A percentile compares a stretch with the other conserved stretches of the same genome.
Evolutionary conservation across 2,329 filamentous ascomycete species (phyloP).

Genomic region (Colletotrichum sp.): DNA sequence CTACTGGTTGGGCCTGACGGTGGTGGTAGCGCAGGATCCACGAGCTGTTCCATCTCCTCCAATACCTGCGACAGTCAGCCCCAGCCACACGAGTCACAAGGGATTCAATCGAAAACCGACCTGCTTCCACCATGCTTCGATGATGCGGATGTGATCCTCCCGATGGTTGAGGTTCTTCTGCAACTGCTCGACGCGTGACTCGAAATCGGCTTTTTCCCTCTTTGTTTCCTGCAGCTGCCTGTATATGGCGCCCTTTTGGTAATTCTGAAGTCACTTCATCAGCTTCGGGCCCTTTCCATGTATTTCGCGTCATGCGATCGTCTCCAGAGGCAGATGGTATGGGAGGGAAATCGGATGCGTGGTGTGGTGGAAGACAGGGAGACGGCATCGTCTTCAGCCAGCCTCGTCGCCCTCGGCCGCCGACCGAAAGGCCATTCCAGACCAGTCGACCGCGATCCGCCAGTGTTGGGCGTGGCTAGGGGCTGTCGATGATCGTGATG

Average conservation of each 20-base stretch:
- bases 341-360: constrained; percentile 5
- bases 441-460: constrained; percentile 19
- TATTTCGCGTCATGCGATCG: constrained; percentile 12
- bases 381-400: constrained; percentile 7
- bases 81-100: constrained; percentile 10
- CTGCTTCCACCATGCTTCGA: constrained; percentile 95
- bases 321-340: background rate
- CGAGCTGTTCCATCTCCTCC: constrained; percentile 68
- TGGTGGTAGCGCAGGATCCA: constrained; percentile 52
- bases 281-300: constrained; percentile 18
- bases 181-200: constrained; percentile 81
- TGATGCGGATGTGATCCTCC: constrained; percentile 88
- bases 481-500: constrained; percentile 18
- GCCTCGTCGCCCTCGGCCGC: constrained; percentile 17
- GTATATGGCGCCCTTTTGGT: constrained; percentile 94
- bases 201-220: constrained; percentile 82
- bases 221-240: constrained; percentile 99
- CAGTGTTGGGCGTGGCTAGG: constrained; percentile 15
- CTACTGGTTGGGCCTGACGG: constrained; percentile 14
- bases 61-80: constrained; percentile 53
- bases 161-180: constrained; percentile 81
- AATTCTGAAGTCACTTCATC: constrained; percentile 37
- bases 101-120: constrained; percentile 52
- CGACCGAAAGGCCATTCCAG: constrained; percentile 19
- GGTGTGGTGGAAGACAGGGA: constrained; percentile 6